Base-by-base conservation (phyloP, 2,329 filamentous ascomycete species). In the Pseudonectria buxi region DNA sequence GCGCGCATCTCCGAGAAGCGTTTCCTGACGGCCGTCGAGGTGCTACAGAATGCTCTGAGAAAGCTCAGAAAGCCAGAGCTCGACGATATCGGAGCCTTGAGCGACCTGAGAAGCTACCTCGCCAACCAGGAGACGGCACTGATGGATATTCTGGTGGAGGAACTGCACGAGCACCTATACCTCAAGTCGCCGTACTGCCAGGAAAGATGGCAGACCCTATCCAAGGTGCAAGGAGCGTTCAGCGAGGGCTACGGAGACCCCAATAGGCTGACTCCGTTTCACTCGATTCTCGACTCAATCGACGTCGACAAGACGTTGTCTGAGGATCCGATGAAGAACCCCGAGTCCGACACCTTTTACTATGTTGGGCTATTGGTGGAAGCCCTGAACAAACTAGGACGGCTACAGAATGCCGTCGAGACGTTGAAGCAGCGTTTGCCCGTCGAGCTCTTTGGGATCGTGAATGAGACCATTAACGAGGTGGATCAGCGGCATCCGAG, bases 181-280 rank as follows among this genome's bases (percentile, higher is more conserved):
- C 77, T 98, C 26, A 96, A 96, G 58, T 96, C 90, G 4, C 92
- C 90, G 0, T 98, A 98, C 57, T 96, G 90, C 56, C 88, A 95
- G 56, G 87, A 95, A 57, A 74, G 92, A 47, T 98, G 92, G 92
- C 94, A 94, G 61, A 76, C 75, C 39, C 77, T 94, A 40, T 74
- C 81, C 26, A 83, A 82, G 49, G 75, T 73, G 26, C 81, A 85
- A 45, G 71, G 76, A 31, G 65, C 67, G 3, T 67, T 64, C 41
- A 66, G 64, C 28, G 71, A 74, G 33, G 64, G 58, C 26, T 71
- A 69, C 39, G 56, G 63, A n/a, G 65, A 72, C 11, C 57, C 64
- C 11, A 63, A 59, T 10, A 51, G 63, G 9, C 60, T 74, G 24
- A 56, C 63, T 3, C 73, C 78, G 1, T 81, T 84, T 35, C 74